A percentile compares a stretch with the other conserved stretches of the same genome.
These are phyloP conservation scores for Pseudozyma tsukubaensis DNA, from an alignment of 1,284 basidiomycete genomes.

Conservation along the genomic window DNA sequence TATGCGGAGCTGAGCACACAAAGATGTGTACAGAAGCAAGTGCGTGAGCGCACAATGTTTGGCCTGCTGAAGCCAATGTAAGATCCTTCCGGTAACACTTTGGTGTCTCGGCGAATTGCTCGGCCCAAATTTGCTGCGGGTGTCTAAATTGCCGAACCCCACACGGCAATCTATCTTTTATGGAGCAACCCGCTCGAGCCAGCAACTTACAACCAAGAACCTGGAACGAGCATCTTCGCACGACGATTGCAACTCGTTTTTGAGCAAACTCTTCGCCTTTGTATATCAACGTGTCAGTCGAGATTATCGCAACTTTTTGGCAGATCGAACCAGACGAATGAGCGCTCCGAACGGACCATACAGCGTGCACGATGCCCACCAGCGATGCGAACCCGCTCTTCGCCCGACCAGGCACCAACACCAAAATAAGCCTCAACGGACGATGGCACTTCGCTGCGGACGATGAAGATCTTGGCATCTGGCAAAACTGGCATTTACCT, in stretches of 20 bases:
- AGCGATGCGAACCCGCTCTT: slow-evolving; percentile 12
- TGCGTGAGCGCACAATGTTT: not conserved
- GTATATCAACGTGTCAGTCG: no score
- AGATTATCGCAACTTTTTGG: not conserved
- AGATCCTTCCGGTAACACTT: not conserved
- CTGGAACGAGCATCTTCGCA: no score
- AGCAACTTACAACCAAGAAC: not conserved
- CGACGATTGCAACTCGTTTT: no score
- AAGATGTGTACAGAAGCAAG: not conserved
- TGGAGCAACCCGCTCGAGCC: not conserved
- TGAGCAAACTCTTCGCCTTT: no score
- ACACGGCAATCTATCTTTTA: not conserved
- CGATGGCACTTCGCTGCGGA: slow-evolving; percentile 38
- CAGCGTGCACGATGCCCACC: not conserved
- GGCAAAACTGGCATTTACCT: slow-evolving; percentile 23
- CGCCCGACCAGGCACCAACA: not conserved
- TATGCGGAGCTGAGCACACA: not conserved
- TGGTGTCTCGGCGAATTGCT: no score
- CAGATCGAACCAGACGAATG: not conserved
- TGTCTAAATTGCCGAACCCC: not conserved
- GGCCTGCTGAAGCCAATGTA: not conserved
- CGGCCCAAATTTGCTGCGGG: no score
- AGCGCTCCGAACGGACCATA: not conserved
- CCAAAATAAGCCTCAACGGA: slow-evolving; percentile 13
- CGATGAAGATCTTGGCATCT: slow-evolving; percentile 30